Conservation (phyloP, 257 asterid species). For the Salvia rosmarinus region DNA sequence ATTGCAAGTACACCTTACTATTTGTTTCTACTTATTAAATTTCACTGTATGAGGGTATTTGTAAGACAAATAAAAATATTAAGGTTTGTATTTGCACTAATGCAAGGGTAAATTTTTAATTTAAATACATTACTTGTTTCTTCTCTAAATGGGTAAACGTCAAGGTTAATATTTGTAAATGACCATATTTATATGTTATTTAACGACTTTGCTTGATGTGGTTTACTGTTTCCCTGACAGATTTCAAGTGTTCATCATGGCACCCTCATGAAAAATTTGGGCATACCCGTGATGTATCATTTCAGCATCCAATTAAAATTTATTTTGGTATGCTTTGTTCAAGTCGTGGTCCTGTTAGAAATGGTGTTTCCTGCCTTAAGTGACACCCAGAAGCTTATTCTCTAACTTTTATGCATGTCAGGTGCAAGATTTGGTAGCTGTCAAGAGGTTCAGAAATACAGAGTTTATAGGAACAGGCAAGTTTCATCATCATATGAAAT, state of each 20-base stretch:
- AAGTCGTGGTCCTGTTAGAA: conserved; percentile 27
- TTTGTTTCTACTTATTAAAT: background rate
- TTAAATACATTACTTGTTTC: background rate
- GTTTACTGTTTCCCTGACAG: conserved; percentile 43
- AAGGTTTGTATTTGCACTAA: background rate
- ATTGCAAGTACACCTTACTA: background rate
- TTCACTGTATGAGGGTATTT: background rate
- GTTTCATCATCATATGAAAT: conserved; percentile 28
- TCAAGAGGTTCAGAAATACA: conserved; percentile 67
- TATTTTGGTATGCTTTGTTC: conserved; percentile 71
- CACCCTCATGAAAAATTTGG: conserved; percentile 67
- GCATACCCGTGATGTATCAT: conserved; percentile 72
- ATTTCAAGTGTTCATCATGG: conserved; percentile 83
- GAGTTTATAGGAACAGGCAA: conserved; percentile 59
- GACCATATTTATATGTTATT: background rate
- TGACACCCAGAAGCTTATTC: conserved; percentile 26
- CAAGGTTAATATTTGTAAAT: background rate
- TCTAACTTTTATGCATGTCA: conserved; percentile 37
- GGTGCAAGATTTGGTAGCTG: conserved; percentile 94
- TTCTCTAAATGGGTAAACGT: background rate
- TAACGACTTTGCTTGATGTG: conserved; percentile 33
- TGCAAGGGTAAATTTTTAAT: background rate
- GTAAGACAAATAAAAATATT: background rate
- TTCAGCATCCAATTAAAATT: conserved; percentile 94
- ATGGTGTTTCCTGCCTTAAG: conserved; percentile 30